A percentile compares a stretch with the other conserved stretches of the same genome.
phyloP scores from a whole-genome alignment of 495 filamentous ascomycete genomes.

The Achaetomiella virescens region DNA sequence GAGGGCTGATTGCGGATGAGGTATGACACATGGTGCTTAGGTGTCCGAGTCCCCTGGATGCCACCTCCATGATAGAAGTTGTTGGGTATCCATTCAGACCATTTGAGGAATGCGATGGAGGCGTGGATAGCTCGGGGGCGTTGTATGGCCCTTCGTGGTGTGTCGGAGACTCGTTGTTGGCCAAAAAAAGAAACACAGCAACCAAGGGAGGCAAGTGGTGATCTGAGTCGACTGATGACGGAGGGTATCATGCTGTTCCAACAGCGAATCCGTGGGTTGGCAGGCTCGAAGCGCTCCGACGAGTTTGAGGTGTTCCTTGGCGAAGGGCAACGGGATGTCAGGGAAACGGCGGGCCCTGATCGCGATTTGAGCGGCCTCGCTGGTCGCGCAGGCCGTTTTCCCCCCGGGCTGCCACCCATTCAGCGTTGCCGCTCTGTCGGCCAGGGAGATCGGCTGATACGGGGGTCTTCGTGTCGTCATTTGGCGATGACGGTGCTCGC shows the following conservation, averaged over 20 bases:
- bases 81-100: no score
- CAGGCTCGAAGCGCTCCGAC: not conserved
- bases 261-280: slow-evolving; percentile 11
- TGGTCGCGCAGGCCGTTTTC: slow-evolving; percentile 44
- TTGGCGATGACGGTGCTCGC: slow-evolving; percentile 17
- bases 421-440: slow-evolving; percentile 55
- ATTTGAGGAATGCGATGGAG: no score
- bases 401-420: slow-evolving; percentile 58
- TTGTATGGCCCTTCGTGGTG: no score
- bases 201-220: no score
- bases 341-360: slow-evolving; percentile 26
- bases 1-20: no score
- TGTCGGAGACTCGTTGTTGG: no score
- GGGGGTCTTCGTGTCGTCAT: slow-evolving; percentile 45
- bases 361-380: slow-evolving; percentile 31
- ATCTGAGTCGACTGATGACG: not conserved
- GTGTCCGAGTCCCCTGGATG: no score
- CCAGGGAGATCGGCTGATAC: slow-evolving; percentile 43
- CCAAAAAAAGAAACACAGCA: no score
- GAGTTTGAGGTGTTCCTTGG: not conserved
- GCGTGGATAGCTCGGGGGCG: no score
- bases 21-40: no score
- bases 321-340: slow-evolving; percentile 1
- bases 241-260: slow-evolving; percentile 17
- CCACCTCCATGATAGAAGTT: no score